A percentile compares a stretch with the other conserved stretches of the same genome.
These are phyloP conservation scores for Dryadomyces quercus-mongolicae DNA, from an alignment of 2,329 filamentous ascomycete species.

Conservation along the genomic window DNA sequence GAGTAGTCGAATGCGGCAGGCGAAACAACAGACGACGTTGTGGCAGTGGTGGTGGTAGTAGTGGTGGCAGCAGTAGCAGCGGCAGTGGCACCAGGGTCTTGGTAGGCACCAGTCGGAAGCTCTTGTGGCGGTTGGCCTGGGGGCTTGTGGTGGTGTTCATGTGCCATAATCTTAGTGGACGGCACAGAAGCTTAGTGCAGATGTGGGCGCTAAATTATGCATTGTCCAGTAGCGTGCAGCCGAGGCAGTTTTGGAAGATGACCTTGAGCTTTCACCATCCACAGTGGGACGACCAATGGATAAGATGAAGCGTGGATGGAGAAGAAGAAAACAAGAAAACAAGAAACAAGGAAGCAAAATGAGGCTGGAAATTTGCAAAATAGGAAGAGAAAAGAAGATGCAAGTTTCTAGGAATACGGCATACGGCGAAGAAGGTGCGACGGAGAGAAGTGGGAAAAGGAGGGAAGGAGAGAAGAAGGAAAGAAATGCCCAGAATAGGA, in stretches of 20 bases:
- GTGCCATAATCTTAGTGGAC: slow-evolving; percentile 2
- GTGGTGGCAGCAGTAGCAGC: background rate
- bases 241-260: background rate
- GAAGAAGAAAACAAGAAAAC: background rate
- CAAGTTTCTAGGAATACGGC: background rate
- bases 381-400: background rate
- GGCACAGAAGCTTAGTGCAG: background rate
- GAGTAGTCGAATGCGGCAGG: background rate
- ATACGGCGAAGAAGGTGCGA: background rate
- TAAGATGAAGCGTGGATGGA: background rate
- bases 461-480: background rate
- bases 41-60: background rate
- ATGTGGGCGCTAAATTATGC: background rate
- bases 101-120: background rate
- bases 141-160: background rate
- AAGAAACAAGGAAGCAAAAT: background rate
- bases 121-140: background rate
- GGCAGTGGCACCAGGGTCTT: background rate
- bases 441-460: background rate
- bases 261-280: background rate
- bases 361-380: background rate
- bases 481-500: background rate
- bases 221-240: background rate
- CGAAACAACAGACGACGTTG: background rate
- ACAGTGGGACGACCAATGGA: background rate